Base-by-base conservation (phyloP, 2,329 filamentous ascomycete genomes). In the Pseudocercospora macadamiae region DNA sequence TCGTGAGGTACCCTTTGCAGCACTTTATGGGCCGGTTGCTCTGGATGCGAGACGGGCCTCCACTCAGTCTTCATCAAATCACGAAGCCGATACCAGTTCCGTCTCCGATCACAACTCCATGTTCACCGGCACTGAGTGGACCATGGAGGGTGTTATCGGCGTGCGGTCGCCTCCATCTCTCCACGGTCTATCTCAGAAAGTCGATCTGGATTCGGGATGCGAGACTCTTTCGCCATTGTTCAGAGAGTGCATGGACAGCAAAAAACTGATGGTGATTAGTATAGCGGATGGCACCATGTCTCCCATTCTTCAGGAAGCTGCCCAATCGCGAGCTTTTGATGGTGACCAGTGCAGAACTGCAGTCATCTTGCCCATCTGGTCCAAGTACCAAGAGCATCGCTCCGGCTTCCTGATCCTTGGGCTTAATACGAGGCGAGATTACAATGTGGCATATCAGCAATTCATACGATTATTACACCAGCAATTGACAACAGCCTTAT, bases 361-460 rank as follows among this genome's bases (percentile, higher is more conserved):
- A 7, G 62, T 74, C 10, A 60, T 76, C 3, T 73, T 71, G 34
- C 72, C 74, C 1, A 70, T 76, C 14, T 49, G 56, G n/a, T 62
- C 59, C 12, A 61, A 54, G 5, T 57, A 59, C 12, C 55, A 54
- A 25, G 44, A 61, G 25, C 60, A 58, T 18, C 52, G 53, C 6
- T 51, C 52, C 3, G 63, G 57, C 2, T 65, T 63, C 19, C 34
- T 65, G 3, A 42, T 76, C 14, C 57, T 71, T 2, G 74, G 72
- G 0, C 69, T 71, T 0, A 76, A 76, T 44, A 73, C 74, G 0
- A 71, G 64, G n/a, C 67, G 73, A 9, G 69, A 70, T 1, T 68
- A 68, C 47, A 73, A 75, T 19, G 63, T 61, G 1, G 60, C 59
- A 7, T 71, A 69, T 19, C 54, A 68, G 47, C 71, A 73, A 37